These are phyloP conservation scores for Apium graveolens DNA, from an alignment of 129 eudicot genomes.

Conservation along the genomic window DNA sequence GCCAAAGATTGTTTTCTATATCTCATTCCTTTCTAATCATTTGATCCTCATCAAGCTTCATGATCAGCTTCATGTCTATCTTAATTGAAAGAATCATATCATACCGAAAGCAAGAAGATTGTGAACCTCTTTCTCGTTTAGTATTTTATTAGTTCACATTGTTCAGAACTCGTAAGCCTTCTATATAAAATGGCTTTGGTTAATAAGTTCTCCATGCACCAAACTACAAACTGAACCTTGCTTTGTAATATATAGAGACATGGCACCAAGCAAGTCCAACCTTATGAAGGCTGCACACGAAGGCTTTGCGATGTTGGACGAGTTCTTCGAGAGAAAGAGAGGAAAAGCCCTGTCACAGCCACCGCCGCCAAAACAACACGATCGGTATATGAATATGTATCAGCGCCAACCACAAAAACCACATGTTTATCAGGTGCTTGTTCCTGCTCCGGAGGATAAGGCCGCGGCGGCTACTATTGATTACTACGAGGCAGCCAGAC, in stretches of 20 bases:
- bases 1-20: background rate
- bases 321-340: conserved; percentile 21
- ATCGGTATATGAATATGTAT: conserved; percentile 17
- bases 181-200: conserved; percentile 16
- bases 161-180: background rate
- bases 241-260: background rate
- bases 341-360: background rate
- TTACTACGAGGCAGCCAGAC: conserved; percentile 26
- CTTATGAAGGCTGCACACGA: conserved; percentile 20
- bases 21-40: background rate
- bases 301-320: conserved; percentile 25
- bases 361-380: conserved; percentile 1
- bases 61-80: background rate
- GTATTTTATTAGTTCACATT: background rate
- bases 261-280: conserved; percentile 29
- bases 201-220: conserved; percentile 15
- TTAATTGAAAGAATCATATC: no score
- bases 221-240: conserved; percentile 12
- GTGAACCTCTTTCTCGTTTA: no score
- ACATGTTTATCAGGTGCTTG: no score
- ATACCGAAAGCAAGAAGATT: background rate
- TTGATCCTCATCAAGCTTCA: background rate
- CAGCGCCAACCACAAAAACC: conserved; percentile 19
- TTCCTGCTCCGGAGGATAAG: conserved; percentile 24
- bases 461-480: conserved; percentile 9